Evolutionary conservation across 2,329 filamentous ascomycete species (phyloP).

Genomic region (Stachybotrys echinatus): DNA sequence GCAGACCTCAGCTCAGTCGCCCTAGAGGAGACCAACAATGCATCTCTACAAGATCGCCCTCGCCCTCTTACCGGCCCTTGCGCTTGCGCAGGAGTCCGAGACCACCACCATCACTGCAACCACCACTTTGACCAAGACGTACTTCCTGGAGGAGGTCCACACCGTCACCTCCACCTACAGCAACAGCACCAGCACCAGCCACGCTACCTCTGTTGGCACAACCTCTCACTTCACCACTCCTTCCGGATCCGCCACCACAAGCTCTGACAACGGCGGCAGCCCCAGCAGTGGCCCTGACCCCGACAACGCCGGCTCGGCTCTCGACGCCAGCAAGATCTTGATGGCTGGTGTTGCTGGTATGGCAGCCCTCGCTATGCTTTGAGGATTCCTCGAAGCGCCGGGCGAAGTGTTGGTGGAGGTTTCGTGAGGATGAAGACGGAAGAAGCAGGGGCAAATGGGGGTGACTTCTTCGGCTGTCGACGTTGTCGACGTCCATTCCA

Average conservation of each 20-base stretch:
- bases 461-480: neutral
- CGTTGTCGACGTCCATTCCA: neutral
- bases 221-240: constrained; percentile 14
- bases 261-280: constrained; percentile 11
- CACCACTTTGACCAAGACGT: constrained; percentile 43
- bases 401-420: neutral
- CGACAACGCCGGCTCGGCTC: constrained; percentile 34
- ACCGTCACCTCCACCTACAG: constrained; percentile 26
- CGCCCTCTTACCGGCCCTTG: constrained; percentile 48
- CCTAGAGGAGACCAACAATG: constrained; percentile 22
- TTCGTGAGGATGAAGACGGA: constrained; percentile 1
- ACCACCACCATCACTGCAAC: constrained; percentile 43
- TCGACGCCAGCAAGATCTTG: constrained; percentile 39
- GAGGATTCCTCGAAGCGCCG: constrained; percentile 17
- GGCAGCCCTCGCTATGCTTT: constrained; percentile 46
- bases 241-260: constrained; percentile 11
- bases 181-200: constrained; percentile 5
- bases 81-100: constrained; percentile 34
- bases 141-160: constrained; percentile 44
- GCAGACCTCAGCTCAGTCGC: constrained; percentile 4
- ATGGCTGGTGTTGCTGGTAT: constrained; percentile 46
- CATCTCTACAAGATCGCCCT: constrained; percentile 37
- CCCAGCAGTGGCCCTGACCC: constrained; percentile 21
- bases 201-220: constrained; percentile 13
- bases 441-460: neutral